Evolutionary conservation across 495 filamentous ascomycete species (phyloP).

Genomic region (Aspergillus sclerotiicarbonarius): DNA sequence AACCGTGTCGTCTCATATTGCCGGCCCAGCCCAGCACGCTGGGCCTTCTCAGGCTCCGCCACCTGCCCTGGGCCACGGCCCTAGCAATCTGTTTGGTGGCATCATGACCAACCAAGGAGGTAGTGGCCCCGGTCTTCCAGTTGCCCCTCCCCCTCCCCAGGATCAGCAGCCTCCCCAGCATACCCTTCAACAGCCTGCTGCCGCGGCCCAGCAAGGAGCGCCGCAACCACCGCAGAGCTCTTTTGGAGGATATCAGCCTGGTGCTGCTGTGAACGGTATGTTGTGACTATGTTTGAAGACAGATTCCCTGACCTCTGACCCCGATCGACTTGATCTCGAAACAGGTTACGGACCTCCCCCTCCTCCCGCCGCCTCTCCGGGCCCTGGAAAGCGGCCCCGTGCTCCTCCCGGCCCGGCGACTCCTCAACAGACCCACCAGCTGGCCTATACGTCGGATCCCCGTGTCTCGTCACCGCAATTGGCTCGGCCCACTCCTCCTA

Average conservation of each 20-base stretch:
- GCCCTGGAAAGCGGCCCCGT: slow-evolving; percentile 66
- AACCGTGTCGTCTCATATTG: slow-evolving; percentile 61
- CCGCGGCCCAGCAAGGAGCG: slow-evolving; percentile 60
- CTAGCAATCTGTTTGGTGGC: slow-evolving; percentile 86
- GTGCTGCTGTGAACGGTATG: slow-evolving; percentile 66
- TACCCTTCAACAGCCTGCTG: slow-evolving; percentile 58
- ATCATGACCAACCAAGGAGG: slow-evolving; percentile 91
- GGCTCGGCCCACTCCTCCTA: slow-evolving; percentile 74
- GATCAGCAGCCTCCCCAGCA: slow-evolving; percentile 60
- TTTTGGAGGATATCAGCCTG: slow-evolving; percentile 61
- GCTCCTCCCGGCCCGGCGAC: slow-evolving; percentile 74
- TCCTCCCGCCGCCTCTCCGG: slow-evolving; percentile 81
- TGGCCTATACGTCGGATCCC: slow-evolving; percentile 73
- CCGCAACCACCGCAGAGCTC: slow-evolving; percentile 60
- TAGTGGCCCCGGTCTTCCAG: slow-evolving; percentile 72
- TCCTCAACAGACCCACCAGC: slow-evolving; percentile 80
- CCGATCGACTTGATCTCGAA: slow-evolving; percentile 3
- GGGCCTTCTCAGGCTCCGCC: slow-evolving; percentile 80
- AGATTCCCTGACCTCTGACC: slow-evolving; percentile 30
- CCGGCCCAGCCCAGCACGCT: slow-evolving; percentile 63
- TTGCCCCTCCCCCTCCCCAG: slow-evolving; percentile 73
- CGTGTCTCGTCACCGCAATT: slow-evolving; percentile 76
- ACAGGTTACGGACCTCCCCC: slow-evolving; percentile 68
- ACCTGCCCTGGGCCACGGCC: slow-evolving; percentile 85
- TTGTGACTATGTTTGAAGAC: slow-evolving; percentile 23